A percentile compares a stretch with the other conserved stretches of the same genome.
phyloP scores from a whole-genome alignment of 23 red algal genomes.

The Gracilaria domingensis region DNA sequence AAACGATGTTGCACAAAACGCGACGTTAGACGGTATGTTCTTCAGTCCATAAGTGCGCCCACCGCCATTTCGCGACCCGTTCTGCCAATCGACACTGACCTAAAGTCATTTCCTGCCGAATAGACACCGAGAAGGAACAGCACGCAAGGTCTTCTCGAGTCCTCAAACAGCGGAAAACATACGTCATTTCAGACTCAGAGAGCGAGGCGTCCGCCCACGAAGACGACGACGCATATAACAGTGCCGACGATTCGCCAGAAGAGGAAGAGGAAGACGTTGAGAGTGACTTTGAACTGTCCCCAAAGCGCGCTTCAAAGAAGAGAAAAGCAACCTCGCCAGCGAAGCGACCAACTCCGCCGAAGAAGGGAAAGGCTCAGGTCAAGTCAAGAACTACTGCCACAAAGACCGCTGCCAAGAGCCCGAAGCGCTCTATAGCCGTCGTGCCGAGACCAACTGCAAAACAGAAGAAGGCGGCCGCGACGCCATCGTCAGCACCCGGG shows the following conservation, averaged over 20 bases:
- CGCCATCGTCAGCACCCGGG: neutral
- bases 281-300: conserved; percentile 44
- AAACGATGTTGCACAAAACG: neutral
- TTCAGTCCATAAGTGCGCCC: neutral
- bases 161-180: neutral
- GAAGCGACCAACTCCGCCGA: conserved; percentile 1
- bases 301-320: conserved; percentile 1
- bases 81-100: neutral
- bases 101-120: neutral
- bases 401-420: neutral
- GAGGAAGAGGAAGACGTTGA: conserved; percentile 38
- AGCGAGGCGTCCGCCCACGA: conserved; percentile 27
- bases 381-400: neutral
- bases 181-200: conserved; percentile 48
- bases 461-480: neutral
- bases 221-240: conserved; percentile 55
- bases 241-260: conserved; percentile 31
- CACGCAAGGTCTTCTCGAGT: neutral
- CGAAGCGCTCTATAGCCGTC: neutral
- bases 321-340: neutral
- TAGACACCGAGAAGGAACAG: neutral
- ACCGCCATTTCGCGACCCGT: neutral
- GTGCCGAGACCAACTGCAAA: neutral
- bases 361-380: conserved; percentile 7
- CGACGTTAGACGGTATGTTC: neutral